Evolutionary conservation across 305 asterid species (phyloP).

Genomic region (Fraxinus sp.): DNA sequence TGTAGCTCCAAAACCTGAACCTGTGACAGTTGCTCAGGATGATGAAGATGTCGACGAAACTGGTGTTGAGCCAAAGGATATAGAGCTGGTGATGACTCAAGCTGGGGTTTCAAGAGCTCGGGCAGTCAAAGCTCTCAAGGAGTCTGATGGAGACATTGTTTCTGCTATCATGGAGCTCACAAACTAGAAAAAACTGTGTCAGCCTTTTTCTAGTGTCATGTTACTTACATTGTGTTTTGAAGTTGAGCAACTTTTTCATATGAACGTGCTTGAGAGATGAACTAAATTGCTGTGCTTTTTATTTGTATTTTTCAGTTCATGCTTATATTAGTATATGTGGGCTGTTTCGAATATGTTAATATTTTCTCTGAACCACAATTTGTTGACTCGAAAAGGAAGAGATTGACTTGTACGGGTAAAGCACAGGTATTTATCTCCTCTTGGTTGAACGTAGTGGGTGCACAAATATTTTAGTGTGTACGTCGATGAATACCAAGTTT

Average conservation of each 20-base stretch:
- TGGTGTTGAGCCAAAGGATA: constrained; percentile 63
- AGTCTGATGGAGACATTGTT: constrained; percentile 66
- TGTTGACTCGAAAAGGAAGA: not conserved
- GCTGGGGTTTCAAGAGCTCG: constrained; percentile 59
- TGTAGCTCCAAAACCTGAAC: constrained; percentile 45
- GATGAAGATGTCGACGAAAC: constrained; percentile 70
- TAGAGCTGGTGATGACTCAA: constrained; percentile 70
- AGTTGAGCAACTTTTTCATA: not conserved
- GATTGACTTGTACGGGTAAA: not conserved
- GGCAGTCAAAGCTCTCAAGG: constrained; percentile 66
- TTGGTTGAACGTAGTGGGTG: no score
- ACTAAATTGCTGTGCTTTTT: not conserved
- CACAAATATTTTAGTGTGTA: not conserved
- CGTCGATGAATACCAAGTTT: no score
- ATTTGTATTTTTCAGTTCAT: not conserved
- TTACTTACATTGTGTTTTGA: not conserved
- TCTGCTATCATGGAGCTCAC: constrained; percentile 72
- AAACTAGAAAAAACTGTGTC: constrained; percentile 31
- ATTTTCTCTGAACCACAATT: not conserved
- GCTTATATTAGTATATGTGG: not conserved
- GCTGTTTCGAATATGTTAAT: not conserved
- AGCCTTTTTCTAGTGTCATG: not conserved
- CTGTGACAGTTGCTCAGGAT: constrained; percentile 42
- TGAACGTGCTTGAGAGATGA: not conserved
- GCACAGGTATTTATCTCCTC: not conserved